Base-by-base conservation (phyloP, 176 grass and related monocot genomes). In the Thalia dealbata region DNA sequence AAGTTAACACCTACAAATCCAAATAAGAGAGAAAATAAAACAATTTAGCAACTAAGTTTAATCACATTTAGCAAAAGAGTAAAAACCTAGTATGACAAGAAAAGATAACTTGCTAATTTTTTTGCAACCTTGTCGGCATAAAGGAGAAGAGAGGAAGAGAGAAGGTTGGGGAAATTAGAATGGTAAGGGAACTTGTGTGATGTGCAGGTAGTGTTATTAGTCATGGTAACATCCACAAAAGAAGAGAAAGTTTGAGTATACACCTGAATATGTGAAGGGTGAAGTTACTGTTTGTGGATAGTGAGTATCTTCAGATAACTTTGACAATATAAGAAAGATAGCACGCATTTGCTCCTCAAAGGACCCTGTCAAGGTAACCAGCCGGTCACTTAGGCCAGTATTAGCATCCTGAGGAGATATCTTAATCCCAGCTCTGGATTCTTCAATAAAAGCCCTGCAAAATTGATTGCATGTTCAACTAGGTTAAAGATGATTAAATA, bases 341-440 rank as follows among this genome's bases (percentile, higher is more conserved):
- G 95, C 95, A 60, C 84, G 79, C 90, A 99, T 91, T 79, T 91
- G 95, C 60, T 73, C 80, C 10, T 99, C 88, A 42, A 99, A 93
- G 28, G 87, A 81, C 76, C 90, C 90, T 61, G 95, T 88, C 70
- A 99, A 79, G 27, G 95, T 93, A 79, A 99, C 87, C 29, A 93
- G 85, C 62, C 95, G 86, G 86, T 99, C 95, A 86, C 93, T 91
- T 82, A 99, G 75, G 19, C 90, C 95, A 52, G 81, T 81, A 86
- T 82, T 99, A 81, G 86, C 88, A 76, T 99, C 95, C 84, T 99
- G 95, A 42, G 95, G 95, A 22, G 95, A 99, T 78, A 99, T 99
- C 75, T 97, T 97, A 66, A 97, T 97, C 73, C 87, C 95, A 75
- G 95, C 95, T 78, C 86, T 81, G 15, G 95, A 91, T 13, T 97